These are phyloP conservation scores for Cryptococcus sp. DNA, from an alignment of 1,284 basidiomycete genomes.

Conservation along the genomic window DNA sequence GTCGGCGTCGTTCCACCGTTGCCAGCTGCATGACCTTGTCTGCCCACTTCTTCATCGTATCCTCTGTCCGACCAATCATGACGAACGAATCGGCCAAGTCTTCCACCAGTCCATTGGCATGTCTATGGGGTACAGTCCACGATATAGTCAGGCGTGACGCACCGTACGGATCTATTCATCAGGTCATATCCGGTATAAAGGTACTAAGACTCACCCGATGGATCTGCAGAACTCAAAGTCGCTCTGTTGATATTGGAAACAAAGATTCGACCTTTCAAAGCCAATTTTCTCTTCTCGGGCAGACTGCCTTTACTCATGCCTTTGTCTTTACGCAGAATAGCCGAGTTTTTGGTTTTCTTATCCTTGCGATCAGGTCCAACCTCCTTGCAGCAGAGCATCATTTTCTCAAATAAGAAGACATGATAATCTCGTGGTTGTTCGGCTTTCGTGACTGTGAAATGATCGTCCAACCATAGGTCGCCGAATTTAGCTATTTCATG, in stretches of 20 bases:
- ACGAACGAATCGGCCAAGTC: slow-evolving; percentile 77
- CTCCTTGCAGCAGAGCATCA: slow-evolving; percentile 98
- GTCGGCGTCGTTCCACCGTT: slow-evolving; percentile 49
- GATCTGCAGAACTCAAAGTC: slow-evolving; percentile 55
- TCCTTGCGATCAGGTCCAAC: slow-evolving; percentile 46
- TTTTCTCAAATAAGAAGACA: slow-evolving; percentile 98
- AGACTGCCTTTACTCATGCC: slow-evolving; percentile 53
- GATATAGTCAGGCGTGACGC: slow-evolving; percentile 31
- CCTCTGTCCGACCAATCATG: slow-evolving; percentile 85
- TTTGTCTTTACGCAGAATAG: slow-evolving; percentile 45
- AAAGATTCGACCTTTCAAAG: slow-evolving; percentile 96
- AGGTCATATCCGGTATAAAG: not conserved
- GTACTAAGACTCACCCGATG: slow-evolving; percentile 56
- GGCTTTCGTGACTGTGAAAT: slow-evolving; percentile 93
- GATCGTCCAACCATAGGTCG: slow-evolving; percentile 84
- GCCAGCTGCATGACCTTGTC: slow-evolving; percentile 81
- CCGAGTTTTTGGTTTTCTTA: slow-evolving; percentile 48
- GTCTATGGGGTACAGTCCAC: slow-evolving; percentile 35
- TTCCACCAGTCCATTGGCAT: slow-evolving; percentile 17
- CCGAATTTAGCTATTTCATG: slow-evolving; percentile 94
- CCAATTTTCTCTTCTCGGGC: slow-evolving; percentile 68
- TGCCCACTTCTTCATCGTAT: slow-evolving; percentile 91
- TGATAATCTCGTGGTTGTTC: slow-evolving; percentile 97
- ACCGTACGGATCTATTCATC: slow-evolving; percentile 18
- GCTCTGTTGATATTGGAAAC: slow-evolving; percentile 81